Base-by-base conservation (phyloP, 2,329 filamentous ascomycete species). In the Decorospora gaudefroyi region DNA sequence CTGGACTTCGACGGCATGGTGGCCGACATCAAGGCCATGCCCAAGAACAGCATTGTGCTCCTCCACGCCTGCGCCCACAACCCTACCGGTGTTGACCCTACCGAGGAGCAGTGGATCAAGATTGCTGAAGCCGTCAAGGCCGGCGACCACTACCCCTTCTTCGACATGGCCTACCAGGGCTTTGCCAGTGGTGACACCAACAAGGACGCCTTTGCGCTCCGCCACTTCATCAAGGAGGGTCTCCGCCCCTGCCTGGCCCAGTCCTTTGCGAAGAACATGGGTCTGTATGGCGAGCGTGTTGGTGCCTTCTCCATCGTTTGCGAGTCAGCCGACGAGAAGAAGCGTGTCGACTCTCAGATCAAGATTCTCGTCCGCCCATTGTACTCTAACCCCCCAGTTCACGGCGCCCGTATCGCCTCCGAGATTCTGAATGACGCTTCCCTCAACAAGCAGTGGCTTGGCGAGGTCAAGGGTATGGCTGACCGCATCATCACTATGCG, bases 241-340 rank as follows among this genome's bases (percentile, higher is more conserved):
- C 90, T 96, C 78, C 83, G 90, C 69, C 84, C 93, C 69, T 85
- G 84, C 68, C 84, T 97, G 53, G 86, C 88, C 65, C 92, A 97
- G 78, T 93, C 88, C 40, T 97, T 97, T 74, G 92, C 92, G 72
- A 97, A 97, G 87, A 99, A 99, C 83, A 97, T 99, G 92, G 93
- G 93, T 77, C 88, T 99, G 53, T 97, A 99, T 72, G 93, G 93
- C 70, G 93, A 99, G 81, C 92, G 93, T 77, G 90, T 95, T 49
- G 93, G 93, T 68, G 91, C 91, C 57, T 97, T 99, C 82, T 96
- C 90, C 62, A 81, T 97, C 59, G 87, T 96, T 64, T 88, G 86
- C 70, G 86, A 85, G 60, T 86, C 88, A 28, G 80, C 85, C 54
- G 91, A 91, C 60, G 92, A 97, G 82, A 92, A 90, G 83, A 91